phyloP scores from a whole-genome alignment of 106 monocot genomes.

The Xerophyta viscosa region DNA sequence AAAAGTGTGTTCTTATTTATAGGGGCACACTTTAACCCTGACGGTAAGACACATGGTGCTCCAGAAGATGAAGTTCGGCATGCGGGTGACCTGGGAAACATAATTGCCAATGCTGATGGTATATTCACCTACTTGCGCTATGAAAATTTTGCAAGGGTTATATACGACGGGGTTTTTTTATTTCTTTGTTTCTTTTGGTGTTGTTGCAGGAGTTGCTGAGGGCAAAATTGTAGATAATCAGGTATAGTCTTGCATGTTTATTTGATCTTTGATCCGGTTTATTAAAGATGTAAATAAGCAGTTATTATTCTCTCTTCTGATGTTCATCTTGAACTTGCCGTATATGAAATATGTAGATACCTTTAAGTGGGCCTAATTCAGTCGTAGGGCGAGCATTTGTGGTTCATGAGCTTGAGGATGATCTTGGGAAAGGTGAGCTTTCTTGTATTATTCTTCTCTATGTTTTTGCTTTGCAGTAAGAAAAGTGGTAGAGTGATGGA shows the following conservation, averaged over 20 bases:
- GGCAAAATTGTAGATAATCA: conserved; percentile 73
- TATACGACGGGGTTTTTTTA: background rate
- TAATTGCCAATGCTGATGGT: conserved; percentile 69
- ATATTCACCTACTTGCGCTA: background rate
- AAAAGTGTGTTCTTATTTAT: no score
- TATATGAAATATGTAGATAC: conserved; percentile 46
- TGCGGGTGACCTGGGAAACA: conserved; percentile 95
- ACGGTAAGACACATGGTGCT: conserved; percentile 62
- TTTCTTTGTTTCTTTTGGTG: conserved; percentile 4
- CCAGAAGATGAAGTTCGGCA: conserved; percentile 75
- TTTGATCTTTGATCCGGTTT: no score
- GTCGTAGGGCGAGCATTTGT: conserved; percentile 91
- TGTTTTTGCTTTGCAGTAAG: background rate
- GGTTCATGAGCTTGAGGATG: conserved; percentile 85
- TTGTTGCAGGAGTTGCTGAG: conserved; percentile 66
- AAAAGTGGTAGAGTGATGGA: no score
- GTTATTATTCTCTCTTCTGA: no score
- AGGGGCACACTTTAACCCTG: conserved; percentile 87
- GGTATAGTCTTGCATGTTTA: conserved; percentile 19
- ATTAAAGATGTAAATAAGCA: no score
- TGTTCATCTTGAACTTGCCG: no score
- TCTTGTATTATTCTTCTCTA: background rate
- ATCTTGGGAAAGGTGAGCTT: conserved; percentile 74
- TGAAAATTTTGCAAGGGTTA: background rate
- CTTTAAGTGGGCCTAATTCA: conserved; percentile 64